Conservation (phyloP, 129 eudicot species). For the sunflower (Helianthus annuus) region HanXRQr2.0-SUNRISE NC_035435.2:78815980-78816479, state of each 20-base stretch:
- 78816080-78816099: conserved; percentile 86
- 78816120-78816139: conserved; percentile 91
- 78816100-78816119: conserved; percentile 93
- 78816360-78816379: background rate
- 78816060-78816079: conserved; percentile 58
- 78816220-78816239: conserved; percentile 55
- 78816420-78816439: no score
- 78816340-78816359: background rate
- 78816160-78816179: conserved; percentile 35
- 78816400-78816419: background rate
- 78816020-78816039: conserved; percentile 88
- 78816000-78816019: conserved; percentile 83
- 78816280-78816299: conserved; percentile 22
- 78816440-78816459: no score
- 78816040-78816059: conserved; percentile 76
- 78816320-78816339: conserved; percentile 1
- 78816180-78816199: conserved; percentile 53
- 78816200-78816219: conserved; percentile 94
- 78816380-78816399: background rate
- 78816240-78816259: background rate
- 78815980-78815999: conserved; percentile 87
- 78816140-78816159: conserved; percentile 69
- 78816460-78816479: no score
- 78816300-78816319: conserved; percentile 1
- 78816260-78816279: background rate